These are phyloP conservation scores for Lachnellula hyalina DNA, from an alignment of 2,329 filamentous ascomycete genomes.

Conservation along the genomic window DNA sequence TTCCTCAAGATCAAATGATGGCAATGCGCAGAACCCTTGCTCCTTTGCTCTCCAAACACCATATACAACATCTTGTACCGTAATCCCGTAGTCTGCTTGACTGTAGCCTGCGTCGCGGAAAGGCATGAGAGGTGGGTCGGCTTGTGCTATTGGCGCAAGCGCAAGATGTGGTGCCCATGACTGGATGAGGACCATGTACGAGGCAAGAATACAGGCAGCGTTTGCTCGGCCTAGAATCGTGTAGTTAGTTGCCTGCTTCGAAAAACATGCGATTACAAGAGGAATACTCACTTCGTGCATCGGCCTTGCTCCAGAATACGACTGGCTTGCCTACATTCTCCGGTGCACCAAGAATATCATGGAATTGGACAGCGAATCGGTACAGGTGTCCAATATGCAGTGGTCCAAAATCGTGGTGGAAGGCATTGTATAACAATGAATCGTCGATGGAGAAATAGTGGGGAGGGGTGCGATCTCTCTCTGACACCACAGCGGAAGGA, in stretches of 20 bases:
- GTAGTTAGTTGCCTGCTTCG: constrained; percentile 21
- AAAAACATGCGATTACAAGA: constrained; percentile 6
- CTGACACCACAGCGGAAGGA: constrained; percentile 42
- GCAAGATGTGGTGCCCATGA: constrained; percentile 96
- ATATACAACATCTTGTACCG: constrained; percentile 95
- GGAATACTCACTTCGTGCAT: constrained; percentile 71
- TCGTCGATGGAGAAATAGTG: constrained; percentile 97
- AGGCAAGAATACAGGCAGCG: constrained; percentile 88
- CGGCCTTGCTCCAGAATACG: constrained; percentile 92
- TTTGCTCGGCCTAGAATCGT: constrained; percentile 70
- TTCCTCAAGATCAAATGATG: constrained; percentile 94
- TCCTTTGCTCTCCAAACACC: constrained; percentile 99
- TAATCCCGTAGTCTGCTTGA: constrained; percentile 93
- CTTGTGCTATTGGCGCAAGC: constrained; percentile 89
- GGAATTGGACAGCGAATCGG: constrained; percentile 90
- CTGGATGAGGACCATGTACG: constrained; percentile 98
- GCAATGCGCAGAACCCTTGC: constrained; percentile 82
- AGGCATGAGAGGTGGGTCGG: constrained; percentile 96
- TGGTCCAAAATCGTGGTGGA: constrained; percentile 97
- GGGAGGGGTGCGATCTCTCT: constrained; percentile 56
- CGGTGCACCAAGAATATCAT: constrained; percentile 87
- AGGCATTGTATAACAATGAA: constrained; percentile 90
- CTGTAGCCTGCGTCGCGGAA: constrained; percentile 98
- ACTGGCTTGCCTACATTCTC: constrained; percentile 86
- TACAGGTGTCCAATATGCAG: constrained; percentile 97